A percentile compares a stretch with the other conserved stretches of the same genome.
phyloP scores from a whole-genome alignment of 1,139 yeast species.

The Barnettozyma hawaiiensis region DNA sequence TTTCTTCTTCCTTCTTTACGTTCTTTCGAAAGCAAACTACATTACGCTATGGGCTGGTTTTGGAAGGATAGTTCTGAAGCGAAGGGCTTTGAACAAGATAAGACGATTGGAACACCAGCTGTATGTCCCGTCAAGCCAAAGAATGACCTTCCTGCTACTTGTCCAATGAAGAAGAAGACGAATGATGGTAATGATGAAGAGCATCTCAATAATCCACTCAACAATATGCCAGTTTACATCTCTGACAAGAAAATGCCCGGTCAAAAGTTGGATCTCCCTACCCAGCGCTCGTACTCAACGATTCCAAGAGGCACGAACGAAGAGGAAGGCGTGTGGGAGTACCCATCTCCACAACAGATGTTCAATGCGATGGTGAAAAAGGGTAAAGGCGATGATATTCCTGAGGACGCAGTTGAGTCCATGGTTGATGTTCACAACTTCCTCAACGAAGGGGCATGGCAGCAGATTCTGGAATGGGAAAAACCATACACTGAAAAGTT shows the following conservation, averaged over 20 bases:
- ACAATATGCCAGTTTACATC: slow-evolving; percentile 79
- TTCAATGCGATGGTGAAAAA: slow-evolving; percentile 93
- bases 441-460: slow-evolving; percentile 97
- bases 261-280: slow-evolving; percentile 70
- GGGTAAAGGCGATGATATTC: slow-evolving; percentile 76
- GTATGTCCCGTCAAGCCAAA: slow-evolving; percentile 33
- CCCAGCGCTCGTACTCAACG: slow-evolving; percentile 75
- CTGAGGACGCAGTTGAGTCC: slow-evolving; percentile 92
- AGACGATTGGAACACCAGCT: too few relatives aligned
- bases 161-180: slow-evolving; percentile 37
- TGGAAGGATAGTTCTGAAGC: slow-evolving; percentile 47
- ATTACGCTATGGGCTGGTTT: slow-evolving; percentile 63
- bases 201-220: slow-evolving; percentile 64
- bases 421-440: slow-evolving; percentile 98
- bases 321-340: slow-evolving; percentile 68
- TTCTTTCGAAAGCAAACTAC: too few relatives aligned
- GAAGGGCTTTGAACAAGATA: too few relatives aligned
- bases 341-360: slow-evolving; percentile 99
- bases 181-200: slow-evolving; percentile 28
- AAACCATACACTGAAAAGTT: slow-evolving; percentile 46
- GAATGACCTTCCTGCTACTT: slow-evolving; percentile 24
- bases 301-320: slow-evolving; percentile 79
- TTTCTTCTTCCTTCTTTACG: too few relatives aligned
- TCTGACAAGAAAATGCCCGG: slow-evolving; percentile 71
- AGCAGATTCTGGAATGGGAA: slow-evolving; percentile 92